These are phyloP conservation scores for Fusarium lateritium DNA, from an alignment of 2,329 filamentous ascomycete species.

Conservation along the genomic window DNA sequence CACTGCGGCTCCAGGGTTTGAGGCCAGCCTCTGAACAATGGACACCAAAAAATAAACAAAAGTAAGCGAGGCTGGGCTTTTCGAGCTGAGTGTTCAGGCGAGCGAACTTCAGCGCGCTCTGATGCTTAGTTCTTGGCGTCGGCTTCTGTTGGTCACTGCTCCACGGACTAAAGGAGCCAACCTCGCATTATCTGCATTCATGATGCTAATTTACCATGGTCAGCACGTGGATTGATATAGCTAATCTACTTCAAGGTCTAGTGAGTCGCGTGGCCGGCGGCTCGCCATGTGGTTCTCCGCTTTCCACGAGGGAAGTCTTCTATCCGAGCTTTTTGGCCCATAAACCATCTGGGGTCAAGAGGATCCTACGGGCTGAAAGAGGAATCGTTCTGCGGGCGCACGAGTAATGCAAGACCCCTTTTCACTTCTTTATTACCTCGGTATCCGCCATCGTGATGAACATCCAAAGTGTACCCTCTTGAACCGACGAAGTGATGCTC, in stretches of 20 bases:
- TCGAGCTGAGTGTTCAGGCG: conserved; percentile 26
- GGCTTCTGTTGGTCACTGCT: not conserved
- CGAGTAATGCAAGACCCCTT: conserved; percentile 41
- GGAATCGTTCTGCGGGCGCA: conserved; percentile 20
- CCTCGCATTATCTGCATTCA: not conserved
- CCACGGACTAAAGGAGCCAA: conserved; percentile 18
- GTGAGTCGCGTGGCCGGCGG: conserved; percentile 30
- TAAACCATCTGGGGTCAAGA: conserved; percentile 1
- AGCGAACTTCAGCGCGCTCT: not conserved
- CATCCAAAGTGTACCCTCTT: conserved; percentile 1
- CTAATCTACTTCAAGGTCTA: conserved; percentile 37
- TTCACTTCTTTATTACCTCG: conserved; percentile 35
- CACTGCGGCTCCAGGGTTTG: not conserved
- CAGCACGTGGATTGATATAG: conserved; percentile 23
- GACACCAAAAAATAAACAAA: not conserved
- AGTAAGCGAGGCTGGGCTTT: conserved; percentile 11
- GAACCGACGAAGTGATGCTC: conserved; percentile 22
- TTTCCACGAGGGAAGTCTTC: conserved; percentile 19
- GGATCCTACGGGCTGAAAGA: conserved; percentile 14
- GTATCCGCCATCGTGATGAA: conserved; percentile 9
- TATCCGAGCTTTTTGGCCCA: not conserved
- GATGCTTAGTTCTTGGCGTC: not conserved
- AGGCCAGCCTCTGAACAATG: not conserved
- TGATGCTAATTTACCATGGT: conserved; percentile 11
- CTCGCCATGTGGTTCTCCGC: conserved; percentile 39